These are phyloP conservation scores for Acanthamoeba healyi DNA, from an alignment of 208 protist species.

Conservation along the genomic window DNA sequence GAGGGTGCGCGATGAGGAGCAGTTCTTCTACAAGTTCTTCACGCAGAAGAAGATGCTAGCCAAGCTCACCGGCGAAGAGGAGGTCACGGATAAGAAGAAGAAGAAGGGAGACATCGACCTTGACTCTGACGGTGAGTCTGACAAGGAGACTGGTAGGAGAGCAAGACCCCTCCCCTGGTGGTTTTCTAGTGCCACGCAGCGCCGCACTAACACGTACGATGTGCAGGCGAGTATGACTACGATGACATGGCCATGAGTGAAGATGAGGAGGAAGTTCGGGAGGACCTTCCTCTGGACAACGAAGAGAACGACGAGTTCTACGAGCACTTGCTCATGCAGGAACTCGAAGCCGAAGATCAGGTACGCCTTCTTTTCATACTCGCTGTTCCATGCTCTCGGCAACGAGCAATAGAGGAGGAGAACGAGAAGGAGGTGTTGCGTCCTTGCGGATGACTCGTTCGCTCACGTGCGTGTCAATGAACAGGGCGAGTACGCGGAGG, in stretches of 20 bases:
- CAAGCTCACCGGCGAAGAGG: not conserved
- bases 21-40: constrained; percentile 77
- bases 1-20: constrained; percentile 65
- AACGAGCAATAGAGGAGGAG: too few relatives aligned
- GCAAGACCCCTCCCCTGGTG: too few relatives aligned
- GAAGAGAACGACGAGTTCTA: constrained; percentile 72
- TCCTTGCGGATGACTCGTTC: too few relatives aligned
- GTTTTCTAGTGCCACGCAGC: not conserved
- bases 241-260: constrained; percentile 48
- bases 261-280: constrained; percentile 48
- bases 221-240: constrained; percentile 69
- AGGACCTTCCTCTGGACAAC: not conserved
- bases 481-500: constrained; percentile 39
- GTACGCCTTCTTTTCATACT: not conserved
- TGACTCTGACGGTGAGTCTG: not conserved
- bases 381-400: too few relatives aligned
- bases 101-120: not conserved
- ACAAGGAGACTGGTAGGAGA: not conserved
- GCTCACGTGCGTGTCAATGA: not conserved
- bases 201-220: not conserved
- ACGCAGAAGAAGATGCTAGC: constrained; percentile 48
- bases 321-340: constrained; percentile 67
- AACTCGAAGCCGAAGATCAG: constrained; percentile 48
- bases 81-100: constrained; percentile 22
- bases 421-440: too few relatives aligned